Evolutionary conservation across 73 alveolate genomes (phyloP).

Genomic region (Paraurostyla sp.): DNA sequence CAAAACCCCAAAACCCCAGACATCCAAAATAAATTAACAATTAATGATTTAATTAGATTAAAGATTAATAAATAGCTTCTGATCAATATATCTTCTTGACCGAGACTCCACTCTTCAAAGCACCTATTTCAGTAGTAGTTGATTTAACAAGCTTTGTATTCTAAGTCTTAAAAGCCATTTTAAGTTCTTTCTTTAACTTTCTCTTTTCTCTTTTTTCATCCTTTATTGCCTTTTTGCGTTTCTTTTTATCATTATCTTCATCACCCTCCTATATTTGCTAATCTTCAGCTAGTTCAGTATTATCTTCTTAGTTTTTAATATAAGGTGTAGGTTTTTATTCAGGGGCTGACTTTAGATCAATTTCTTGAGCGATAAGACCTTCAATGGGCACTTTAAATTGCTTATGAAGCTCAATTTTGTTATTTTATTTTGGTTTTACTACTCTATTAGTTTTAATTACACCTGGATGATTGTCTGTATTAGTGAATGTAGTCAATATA

Average conservation of each 20-base stretch:
- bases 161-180: slow-evolving; percentile 45
- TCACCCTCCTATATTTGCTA: slow-evolving; percentile 4
- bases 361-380: slow-evolving; percentile 40
- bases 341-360: not conserved
- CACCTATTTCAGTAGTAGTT: slow-evolving; percentile 47
- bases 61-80: no score
- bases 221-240: slow-evolving; percentile 32
- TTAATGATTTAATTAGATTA: no score
- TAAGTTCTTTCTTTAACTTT: slow-evolving; percentile 62
- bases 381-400: slow-evolving; percentile 46
- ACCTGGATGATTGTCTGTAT: slow-evolving; percentile 82
- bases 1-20: no score
- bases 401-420: slow-evolving; percentile 43
- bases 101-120: slow-evolving; percentile 52
- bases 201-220: slow-evolving; percentile 68
- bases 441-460: slow-evolving; percentile 50
- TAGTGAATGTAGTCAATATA: slow-evolving; percentile 75
- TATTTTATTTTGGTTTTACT: slow-evolving; percentile 45
- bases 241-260: slow-evolving; percentile 13
- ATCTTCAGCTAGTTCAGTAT: not conserved
- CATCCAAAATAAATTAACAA: no score
- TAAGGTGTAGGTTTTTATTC: not conserved
- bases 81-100: slow-evolving; percentile 52
- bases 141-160: slow-evolving; percentile 40
- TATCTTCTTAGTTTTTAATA: not conserved